Evolutionary conservation across 1,139 yeast species (phyloP), one percentile per base, ranked within the genome.

Genomic region (Kodamaea plutei): DNA sequence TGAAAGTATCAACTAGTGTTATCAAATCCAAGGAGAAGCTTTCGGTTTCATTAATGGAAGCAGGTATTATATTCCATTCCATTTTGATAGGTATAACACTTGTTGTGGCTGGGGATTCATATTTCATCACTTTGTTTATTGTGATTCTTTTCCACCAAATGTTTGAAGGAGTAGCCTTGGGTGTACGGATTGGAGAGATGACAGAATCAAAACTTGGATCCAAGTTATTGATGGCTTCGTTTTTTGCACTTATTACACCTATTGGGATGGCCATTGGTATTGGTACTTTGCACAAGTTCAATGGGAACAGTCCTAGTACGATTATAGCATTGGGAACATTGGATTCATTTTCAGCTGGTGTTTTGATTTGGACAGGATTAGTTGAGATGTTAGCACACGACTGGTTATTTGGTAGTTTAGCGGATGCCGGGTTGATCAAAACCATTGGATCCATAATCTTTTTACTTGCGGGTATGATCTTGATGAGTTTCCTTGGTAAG

Each of bases 401-500:
- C 34, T 58, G 63, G 61, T 29, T 58, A n/a, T 48, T 41, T 33
- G 65, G 64, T 11, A 20, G 39, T 12, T 50, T 61, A 24, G 48
- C 49, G 6, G 34, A 35, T 14, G 53, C 58, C 6, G 31, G 52
- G 2, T 15, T 39, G 23, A 12, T 44, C n/a, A 52, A 49, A 29
- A 47, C 60, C 2, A 11, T 25, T 2, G 26, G 40, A 2, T 56
- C 58, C 1, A 24, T 58, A 25, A 15, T 43, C 9, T 44, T 58
- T 2, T 41, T 62, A 2, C 31, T 59, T 8, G 47, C 50, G 2
- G 72, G 68, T 2, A 40, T 62, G 41, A 38, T 56, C 13, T 44
- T 64, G 25, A 64, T 64, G 69, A 59, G 67, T 40, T 39, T 63
- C 6, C 44, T 64, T 14, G 69, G 69, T 13, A 61, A 60, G 33